Conservation (phyloP, 805 yeast genomes). For the Pichia eremophila region DNA sequence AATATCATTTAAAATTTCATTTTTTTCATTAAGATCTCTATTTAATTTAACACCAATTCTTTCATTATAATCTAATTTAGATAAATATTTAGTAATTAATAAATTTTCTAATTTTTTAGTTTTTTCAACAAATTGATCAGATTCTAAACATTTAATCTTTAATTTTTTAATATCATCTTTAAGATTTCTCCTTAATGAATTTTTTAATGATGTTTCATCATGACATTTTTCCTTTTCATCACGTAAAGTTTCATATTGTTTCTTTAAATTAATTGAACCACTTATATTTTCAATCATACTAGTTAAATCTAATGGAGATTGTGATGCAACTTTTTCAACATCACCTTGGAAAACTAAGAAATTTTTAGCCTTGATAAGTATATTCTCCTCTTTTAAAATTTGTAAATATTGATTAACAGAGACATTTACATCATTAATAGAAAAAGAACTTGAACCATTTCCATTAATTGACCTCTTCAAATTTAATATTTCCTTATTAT, state of each 20-base stretch:
- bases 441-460: constrained; percentile 58
- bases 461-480: constrained; percentile 54
- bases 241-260: constrained; percentile 56
- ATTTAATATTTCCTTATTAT: constrained; percentile 46
- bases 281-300: constrained; percentile 71
- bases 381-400: constrained; percentile 66
- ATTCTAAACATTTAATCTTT: constrained; percentile 64
- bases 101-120: constrained; percentile 38
- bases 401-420: constrained; percentile 57
- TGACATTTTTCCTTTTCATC: constrained; percentile 60
- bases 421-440: constrained; percentile 50
- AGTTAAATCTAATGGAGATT: constrained; percentile 68
- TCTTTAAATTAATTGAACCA: constrained; percentile 61
- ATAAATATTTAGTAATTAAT: constrained; percentile 43
- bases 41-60: constrained; percentile 26
- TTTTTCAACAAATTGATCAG: constrained; percentile 53
- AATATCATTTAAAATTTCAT: constrained; percentile 26
- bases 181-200: constrained; percentile 58
- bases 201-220: constrained; percentile 51
- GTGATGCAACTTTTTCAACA: constrained; percentile 87
- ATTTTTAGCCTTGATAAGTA: constrained; percentile 80
- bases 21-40: constrained; percentile 27
- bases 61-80: constrained; percentile 58
- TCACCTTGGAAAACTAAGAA: constrained; percentile 96
- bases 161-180: constrained; percentile 72